A percentile compares a stretch with the other conserved stretches of the same genome.
phyloP scores from a whole-genome alignment of 441 rosid genomes.

The Biscutella laevigata region DNA sequence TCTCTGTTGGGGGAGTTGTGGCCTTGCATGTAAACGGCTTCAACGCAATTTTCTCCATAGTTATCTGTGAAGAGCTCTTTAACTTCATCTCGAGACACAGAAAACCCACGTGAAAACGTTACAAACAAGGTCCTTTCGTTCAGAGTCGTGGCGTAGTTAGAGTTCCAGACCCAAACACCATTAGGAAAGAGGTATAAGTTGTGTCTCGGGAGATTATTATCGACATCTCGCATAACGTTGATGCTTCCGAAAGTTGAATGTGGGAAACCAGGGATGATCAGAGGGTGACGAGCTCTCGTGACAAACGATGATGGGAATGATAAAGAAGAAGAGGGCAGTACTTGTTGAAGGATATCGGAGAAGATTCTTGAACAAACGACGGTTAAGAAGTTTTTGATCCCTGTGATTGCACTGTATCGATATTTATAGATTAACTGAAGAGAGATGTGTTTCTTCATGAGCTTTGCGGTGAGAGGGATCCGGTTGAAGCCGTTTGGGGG shows the following conservation, averaged over 20 bases:
- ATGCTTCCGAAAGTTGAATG: conserved; percentile 49
- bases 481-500: background rate
- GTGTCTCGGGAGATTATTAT: background rate
- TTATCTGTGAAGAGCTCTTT: conserved; percentile 25
- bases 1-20: background rate
- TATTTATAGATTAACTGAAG: conserved; percentile 27
- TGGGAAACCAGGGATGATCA: conserved; percentile 49
- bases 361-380: conserved; percentile 39
- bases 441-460: conserved; percentile 26
- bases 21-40: conserved; percentile 36
- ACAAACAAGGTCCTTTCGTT: conserved; percentile 60
- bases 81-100: conserved; percentile 42
- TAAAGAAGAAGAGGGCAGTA: conserved; percentile 4
- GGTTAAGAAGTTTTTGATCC: conserved; percentile 29
- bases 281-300: conserved; percentile 13
- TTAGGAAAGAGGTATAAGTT: conserved; percentile 5
- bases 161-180: conserved; percentile 52
- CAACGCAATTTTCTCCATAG: conserved; percentile 35
- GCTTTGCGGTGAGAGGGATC: conserved; percentile 31
- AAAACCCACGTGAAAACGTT: conserved; percentile 66
- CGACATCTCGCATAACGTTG: conserved; percentile 3
- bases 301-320: background rate
- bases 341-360: conserved; percentile 34
- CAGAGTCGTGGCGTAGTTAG: conserved; percentile 20
- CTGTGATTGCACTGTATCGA: conserved; percentile 36